Evolutionary conservation across 1,284 basidiomycete genomes (phyloP), one percentile per base, ranked within the genome.

Genomic region (Pseudozyma thailandica): DNA sequence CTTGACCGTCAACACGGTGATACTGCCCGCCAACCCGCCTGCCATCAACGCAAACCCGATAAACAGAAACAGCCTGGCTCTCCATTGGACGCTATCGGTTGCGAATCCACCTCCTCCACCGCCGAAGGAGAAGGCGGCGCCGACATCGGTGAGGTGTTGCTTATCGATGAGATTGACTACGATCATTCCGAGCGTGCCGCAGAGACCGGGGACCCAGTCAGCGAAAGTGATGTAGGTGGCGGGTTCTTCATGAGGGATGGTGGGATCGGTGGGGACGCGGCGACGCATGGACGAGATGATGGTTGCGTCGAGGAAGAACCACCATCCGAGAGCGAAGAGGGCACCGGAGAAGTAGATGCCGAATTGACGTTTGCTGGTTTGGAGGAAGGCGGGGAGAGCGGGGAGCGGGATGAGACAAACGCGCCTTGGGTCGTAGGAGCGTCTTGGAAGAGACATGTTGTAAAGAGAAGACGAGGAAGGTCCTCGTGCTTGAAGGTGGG

Each of bases 31-130:
- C 50, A 98, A 84, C 1, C 94, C 95, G 25, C 94, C 94, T 0
- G 94, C 94, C 92, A 98, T 93, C 50, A 98, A 84, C 0, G 95
- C 94, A 80, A 98, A 97, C 0, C 95, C 95, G 66, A 98, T 88
- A 84, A 98, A 98, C 74, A 98, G 84, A 75, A 95, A 89, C 64
- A 95, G 84, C 31, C 94, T 86, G 3, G 94, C 94, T 63, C 92
- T 87, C 92, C 93, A 95, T 16, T 94, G 92, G 1, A 92, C 68
- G 21, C 66, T 69, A 43, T 81, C 91, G 6, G 89, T 86, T 0
- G 90, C 86, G 74, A 93, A 92, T 0, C 54, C 71, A 26, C 68
- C 73, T 15, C 71, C 53, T n/a, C 69, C 68, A 23, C 65, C 64
- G 37, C 73, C 72, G 38, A 78, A 79, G 25, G 65, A 62, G 27